Evolutionary conservation across 441 rosid species (phyloP), one percentile per base, ranked within the genome.

Genomic region (Omphalea diandra): DNA sequence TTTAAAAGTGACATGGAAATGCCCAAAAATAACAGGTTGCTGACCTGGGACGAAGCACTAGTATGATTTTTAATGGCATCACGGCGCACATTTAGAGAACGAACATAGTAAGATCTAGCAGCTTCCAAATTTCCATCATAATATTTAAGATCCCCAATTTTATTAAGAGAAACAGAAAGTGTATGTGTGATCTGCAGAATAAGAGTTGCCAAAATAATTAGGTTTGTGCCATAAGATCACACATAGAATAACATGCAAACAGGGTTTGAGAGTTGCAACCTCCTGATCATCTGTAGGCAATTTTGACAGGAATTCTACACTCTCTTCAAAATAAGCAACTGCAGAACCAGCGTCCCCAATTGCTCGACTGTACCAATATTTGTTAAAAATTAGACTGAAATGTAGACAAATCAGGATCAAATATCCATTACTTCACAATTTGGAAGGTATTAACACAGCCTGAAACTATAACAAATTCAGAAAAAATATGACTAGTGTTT

Each of bases 141-240:
- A 59, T 95, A 95, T 77, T 95, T 93, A 54, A 95, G 87, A 79
- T 95, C 99, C 53, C 99, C 98, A 67, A 95, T 84, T 85, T 93
- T 95, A 77, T 95, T 95, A 66, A 90, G 96, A 44, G 98, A 95
- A 79, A 95, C 98, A 73, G 98, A 90, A 64, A 90, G 96, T 7
- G 98, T 89, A 81, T 93, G 97, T 27, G 84, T 85, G 47, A 90
- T 83, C 99, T 93, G 94, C 57, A 43, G 26, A 77, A 70, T 3
- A 76, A 35, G 46, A 76, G 65, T 20, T 56, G 22, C 0, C 5
- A 38, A n/a, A 58, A 52, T 31, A 36, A 62, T 68, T 53, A 70
- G 66, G 41, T 9, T 9, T 14, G 33, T 24, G 17, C 33, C 43
- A 9, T 41, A 31, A 35, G 63, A 58, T 15, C 53, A 44, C 17